Evolutionary conservation across 2,329 filamentous ascomycete species (phyloP).

Genomic region (Akanthomyces uredinophilus): DNA sequence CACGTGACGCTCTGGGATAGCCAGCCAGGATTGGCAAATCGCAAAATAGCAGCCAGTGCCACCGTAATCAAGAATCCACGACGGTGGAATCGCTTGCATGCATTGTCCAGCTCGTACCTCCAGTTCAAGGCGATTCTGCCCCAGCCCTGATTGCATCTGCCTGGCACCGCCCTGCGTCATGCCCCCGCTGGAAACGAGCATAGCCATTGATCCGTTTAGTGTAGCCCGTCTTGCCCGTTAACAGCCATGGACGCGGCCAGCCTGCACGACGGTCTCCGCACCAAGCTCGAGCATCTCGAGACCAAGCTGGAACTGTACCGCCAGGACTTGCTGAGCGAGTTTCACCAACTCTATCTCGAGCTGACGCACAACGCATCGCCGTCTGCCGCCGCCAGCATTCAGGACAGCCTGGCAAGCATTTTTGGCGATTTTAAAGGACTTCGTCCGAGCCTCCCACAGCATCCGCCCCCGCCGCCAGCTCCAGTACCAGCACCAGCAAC

Average conservation of each 20-base stretch:
- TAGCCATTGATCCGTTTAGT: constrained; percentile 9
- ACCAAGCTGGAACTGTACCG: constrained; percentile 52
- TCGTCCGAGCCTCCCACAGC: constrained; percentile 25
- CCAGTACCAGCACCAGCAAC: background rate
- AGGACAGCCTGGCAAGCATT: constrained; percentile 41
- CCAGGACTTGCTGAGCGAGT: constrained; percentile 52
- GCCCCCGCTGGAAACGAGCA: constrained; percentile 27
- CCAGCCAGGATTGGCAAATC: constrained; percentile 2
- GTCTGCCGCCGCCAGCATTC: constrained; percentile 42
- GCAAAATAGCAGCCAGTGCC: constrained; percentile 4
- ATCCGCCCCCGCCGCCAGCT: background rate
- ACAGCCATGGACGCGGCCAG: constrained; percentile 33
- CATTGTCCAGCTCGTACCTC: background rate
- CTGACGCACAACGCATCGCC: constrained; percentile 44
- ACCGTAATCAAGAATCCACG: background rate
- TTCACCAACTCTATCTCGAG: constrained; percentile 47
- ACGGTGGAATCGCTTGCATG: constrained; percentile 2
- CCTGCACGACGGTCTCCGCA: constrained; percentile 47
- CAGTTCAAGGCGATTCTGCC: background rate
- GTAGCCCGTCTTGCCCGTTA: constrained; percentile 7
- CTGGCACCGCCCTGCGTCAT: constrained; percentile 29
- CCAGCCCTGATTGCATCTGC: constrained; percentile 6
- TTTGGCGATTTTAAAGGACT: constrained; percentile 38
- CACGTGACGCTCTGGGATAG: constrained; percentile 10
- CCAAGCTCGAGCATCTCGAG: constrained; percentile 52